Evolutionary conservation across 495 filamentous ascomycete genomes (phyloP), one percentile per base, ranked within the genome.

Genomic region (Thozetella sp.): DNA sequence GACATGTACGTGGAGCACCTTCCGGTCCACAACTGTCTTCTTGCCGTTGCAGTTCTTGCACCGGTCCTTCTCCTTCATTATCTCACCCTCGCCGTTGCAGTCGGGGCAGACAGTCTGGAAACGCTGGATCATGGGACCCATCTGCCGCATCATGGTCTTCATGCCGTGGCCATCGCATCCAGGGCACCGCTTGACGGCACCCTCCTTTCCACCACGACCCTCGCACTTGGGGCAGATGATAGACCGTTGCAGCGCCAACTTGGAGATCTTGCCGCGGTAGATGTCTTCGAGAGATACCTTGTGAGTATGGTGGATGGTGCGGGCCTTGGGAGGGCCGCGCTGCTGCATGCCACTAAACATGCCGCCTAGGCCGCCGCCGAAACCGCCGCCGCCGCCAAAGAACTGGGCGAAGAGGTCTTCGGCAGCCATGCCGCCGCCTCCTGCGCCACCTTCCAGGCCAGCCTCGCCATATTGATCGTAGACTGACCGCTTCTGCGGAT

Each of bases 101-200:
- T 99, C 95, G 26, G 93, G 91, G 86, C 95, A 99, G 61, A 97
- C 93, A 20, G 96, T 98, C 84, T 98, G 96, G 86, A 98, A 98
- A 53, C 95, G 91, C 79, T 98, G 96, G 70, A 98, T 98, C 95
- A 99, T 99, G 54, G 95, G 95, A 54, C 96, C 95, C 93, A 98
- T 98, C 82, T 98, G 96, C 67, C 95, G 91, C 95, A 98, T 97
- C 94, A 99, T 98, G 22, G 90, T 97, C 88, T 98, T 98, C 91
- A 97, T 96, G 76, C 95, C 96, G 61, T 87, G 84, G 66, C 95
- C 95, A 60, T 96, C 92, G 75, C 95, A 99, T 61, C 90, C 89
- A 25, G 86, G 69, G 80, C 95, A 99, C 63, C 89, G 90, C 79
- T 91, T 92, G 65, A 98, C 94, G 17, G 96, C 91, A 59, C 95